A percentile compares a stretch with the other conserved stretches of the same genome.
Evolutionary conservation across 2,329 filamentous ascomycete genomes (phyloP).

Genomic region (Cladosporium sp.): DNA sequence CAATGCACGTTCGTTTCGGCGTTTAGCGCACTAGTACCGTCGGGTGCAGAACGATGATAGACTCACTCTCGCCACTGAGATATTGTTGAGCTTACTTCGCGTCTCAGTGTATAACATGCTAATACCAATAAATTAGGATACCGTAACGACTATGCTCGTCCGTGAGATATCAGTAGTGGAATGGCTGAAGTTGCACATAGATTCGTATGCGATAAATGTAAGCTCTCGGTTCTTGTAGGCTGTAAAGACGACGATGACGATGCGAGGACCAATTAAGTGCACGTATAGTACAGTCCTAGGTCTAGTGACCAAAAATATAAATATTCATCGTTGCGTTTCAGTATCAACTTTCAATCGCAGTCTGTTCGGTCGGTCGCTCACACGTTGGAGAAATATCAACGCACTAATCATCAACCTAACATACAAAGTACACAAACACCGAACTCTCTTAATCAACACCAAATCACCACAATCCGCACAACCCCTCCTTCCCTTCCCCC

Average conservation of each 20-base stretch:
- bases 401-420: neutral
- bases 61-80: neutral
- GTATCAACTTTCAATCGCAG: neutral
- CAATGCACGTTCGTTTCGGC: too few species aligned
- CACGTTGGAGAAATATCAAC: neutral
- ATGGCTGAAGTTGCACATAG: neutral
- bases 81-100: neutral
- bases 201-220: neutral
- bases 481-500: constrained; percentile 42
- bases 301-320: neutral
- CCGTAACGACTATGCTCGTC: neutral
- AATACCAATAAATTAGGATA: neutral
- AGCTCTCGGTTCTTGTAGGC: neutral
- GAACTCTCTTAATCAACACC: neutral
- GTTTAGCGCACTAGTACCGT: too few species aligned
- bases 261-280: neutral
- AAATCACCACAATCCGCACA: constrained; percentile 40
- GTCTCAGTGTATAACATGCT: neutral
- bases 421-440: neutral
- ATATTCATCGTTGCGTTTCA: neutral
- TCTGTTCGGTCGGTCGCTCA: neutral
- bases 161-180: neutral
- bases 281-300: neutral
- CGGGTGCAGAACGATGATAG: too few species aligned
- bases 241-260: neutral